A percentile compares a stretch with the other conserved stretches of the same genome.
These are phyloP conservation scores for Jackrogersella minutella DNA, from an alignment of 495 filamentous ascomycete species.

Conservation along the genomic window DNA sequence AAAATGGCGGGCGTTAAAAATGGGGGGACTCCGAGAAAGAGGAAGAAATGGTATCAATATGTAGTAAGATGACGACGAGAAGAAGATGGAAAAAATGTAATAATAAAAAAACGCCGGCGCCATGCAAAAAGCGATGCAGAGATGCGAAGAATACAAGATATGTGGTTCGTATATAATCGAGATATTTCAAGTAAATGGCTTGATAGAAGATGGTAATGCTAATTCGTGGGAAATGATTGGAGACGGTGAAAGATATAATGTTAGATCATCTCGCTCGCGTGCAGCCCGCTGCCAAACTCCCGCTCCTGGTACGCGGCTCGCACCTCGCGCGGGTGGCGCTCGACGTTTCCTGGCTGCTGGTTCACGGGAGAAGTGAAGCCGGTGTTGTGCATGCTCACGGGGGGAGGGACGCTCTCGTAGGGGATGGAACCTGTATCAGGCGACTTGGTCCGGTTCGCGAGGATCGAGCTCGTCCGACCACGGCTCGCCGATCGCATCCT, in stretches of 20 bases:
- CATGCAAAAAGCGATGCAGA: constrained; percentile 40
- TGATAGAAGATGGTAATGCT: constrained; percentile 2
- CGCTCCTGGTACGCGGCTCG: constrained; percentile 48
- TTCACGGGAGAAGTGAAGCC: background rate
- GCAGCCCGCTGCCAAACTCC: constrained; percentile 55
- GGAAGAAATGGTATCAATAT: constrained; percentile 40
- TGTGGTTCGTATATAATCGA: constrained; percentile 35
- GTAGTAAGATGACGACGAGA: background rate
- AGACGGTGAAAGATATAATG: constrained; percentile 1
- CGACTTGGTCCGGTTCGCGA: constrained; percentile 49
- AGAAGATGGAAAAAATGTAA: background rate
- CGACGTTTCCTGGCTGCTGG: constrained; percentile 24
- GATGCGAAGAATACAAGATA: constrained; percentile 34
- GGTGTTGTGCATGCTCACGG: constrained; percentile 25
- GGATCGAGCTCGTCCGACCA: constrained; percentile 51
- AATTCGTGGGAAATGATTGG: background rate
- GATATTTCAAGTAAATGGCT: background rate
- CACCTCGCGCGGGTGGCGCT: constrained; percentile 54
- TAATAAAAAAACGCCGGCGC: constrained; percentile 39
- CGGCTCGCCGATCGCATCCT: constrained; percentile 75
- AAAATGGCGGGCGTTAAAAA: constrained; percentile 32
- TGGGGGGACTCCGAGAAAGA: constrained; percentile 7
- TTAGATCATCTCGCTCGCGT: constrained; percentile 58
- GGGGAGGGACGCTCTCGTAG: constrained; percentile 66
- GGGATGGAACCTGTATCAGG: constrained; percentile 54